Evolutionary conservation across 2,329 filamentous ascomycete genomes (phyloP), one percentile per base, ranked within the genome.

Genomic region (Emergomyces africanus): DNA sequence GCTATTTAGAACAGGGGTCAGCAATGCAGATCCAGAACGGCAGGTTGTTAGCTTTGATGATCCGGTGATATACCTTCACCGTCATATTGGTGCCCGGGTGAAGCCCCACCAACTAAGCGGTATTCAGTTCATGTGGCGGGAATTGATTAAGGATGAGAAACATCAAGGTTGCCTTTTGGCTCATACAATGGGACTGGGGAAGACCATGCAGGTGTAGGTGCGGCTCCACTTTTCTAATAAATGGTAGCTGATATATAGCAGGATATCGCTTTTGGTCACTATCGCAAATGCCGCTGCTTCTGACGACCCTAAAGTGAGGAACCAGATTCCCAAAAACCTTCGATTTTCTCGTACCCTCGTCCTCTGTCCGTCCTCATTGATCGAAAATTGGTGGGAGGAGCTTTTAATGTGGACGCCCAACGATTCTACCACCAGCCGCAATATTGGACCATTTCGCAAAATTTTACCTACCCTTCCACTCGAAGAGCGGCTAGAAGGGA

Each of bases 131-230:
- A 82, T 96, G 77, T 96, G 91, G 90, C 85, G 90, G 64, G 87
- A 92, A 63, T 76, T 96, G 50, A 82, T 92, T 5, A 78, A 80
- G 37, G 80, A 84, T 59, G 74, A 78, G 3, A 74, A 77, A 5
- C 78, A 79, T 20, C 85, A 90, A 70, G 90, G 90, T 2, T 95
- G 89, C 68, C 78, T 95, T 14, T 78, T 96, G 23, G 88, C 90
- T 5, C 90, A 96, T 70, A 89, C 88, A 0, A 96, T 96, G 90
- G 91, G 91, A 1, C 75, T 96, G 2, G 90, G 90, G 18, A 96
- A 96, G 75, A 95, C 90, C 0, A 90, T 95, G 85, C 90, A 96
- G 74, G 83, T 90, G 76, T 79, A 72, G 73, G 77, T 74, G 15
- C 14, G 41, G 25, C 25, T 18, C 2, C 1, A 5, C 15, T 39